Base-by-base conservation (phyloP, 331 rosid species). In the Quercus tomentella region DNA sequence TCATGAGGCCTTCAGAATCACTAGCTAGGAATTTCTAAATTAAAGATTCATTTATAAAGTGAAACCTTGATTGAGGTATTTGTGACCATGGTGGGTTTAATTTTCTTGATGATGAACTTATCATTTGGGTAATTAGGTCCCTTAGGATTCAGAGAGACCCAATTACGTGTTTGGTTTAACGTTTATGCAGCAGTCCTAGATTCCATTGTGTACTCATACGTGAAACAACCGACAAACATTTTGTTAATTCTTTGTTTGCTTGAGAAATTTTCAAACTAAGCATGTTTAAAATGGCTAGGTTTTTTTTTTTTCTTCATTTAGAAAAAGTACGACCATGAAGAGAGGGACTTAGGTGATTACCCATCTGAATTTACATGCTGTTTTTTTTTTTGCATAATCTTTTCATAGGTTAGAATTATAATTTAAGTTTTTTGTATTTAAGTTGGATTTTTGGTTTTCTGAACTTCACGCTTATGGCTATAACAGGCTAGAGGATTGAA, bases 401-500 rank as follows among this genome's bases (percentile, higher is more conserved):
- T 17, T 6, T 63, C 1, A 8, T 61, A 2, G 25, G 10, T 25
- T 30, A 1, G 33, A 9, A 16, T 6, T 10, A 4, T 78, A 68
- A 66, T 26, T 22, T 12, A 12, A 57, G 1, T 54, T 28, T 28
- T 2, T 21, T 6, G 17, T 21, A 10, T 61, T 4, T 4, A 12
- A 54, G 30, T 41, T 21, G 56, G 49, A 15, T 76, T 33, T 30
- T n/a, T 30, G 16, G 43, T 52, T n/a, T 56, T 15, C 57, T 72
- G 49, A 74, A 31, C 2, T 60, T 51, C 28, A 8, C 22, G 35
- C 35, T 57, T 23, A 22, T 49, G 75, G 7, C 11, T 54, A 7
- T 16, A 43, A 70, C 89, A 85, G 87, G 89, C 89, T 6, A 80
- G 89, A 62, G 89, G 89, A 23, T 78, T 86, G 85, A 86, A 86